Conservation (phyloP, 352 stramenopile genomes). For the Phytophthora macrochlamydospora region DNA sequence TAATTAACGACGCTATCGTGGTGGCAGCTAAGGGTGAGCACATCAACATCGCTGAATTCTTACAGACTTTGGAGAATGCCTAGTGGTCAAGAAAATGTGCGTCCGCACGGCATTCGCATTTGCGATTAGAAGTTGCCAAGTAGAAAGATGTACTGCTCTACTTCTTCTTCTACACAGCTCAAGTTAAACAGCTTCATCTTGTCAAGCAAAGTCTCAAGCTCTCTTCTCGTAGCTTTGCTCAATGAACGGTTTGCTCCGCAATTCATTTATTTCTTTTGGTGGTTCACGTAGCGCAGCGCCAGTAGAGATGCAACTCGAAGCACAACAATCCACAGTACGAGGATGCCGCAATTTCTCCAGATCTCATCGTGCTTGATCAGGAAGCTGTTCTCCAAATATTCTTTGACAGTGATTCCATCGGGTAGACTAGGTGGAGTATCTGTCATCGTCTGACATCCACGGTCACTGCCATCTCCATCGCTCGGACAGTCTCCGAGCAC, state of each 20-base stretch:
- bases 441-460: slow-evolving; percentile 32
- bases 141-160: too few relatives aligned
- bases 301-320: slow-evolving; percentile 28
- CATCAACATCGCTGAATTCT: too few relatives aligned
- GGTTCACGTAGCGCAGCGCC: slow-evolving; percentile 37
- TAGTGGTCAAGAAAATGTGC: too few relatives aligned
- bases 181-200: too few relatives aligned
- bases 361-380: slow-evolving; percentile 35
- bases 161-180: too few relatives aligned
- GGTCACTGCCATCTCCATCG: slow-evolving; percentile 10
- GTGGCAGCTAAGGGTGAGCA: too few relatives aligned
- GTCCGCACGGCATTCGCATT: too few relatives aligned
- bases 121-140: too few relatives aligned
- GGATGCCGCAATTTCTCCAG: slow-evolving; percentile 20
- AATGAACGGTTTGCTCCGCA: neutral
- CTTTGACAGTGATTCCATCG: slow-evolving; percentile 27
- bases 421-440: slow-evolving; percentile 22
- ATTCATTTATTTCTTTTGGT: slow-evolving; percentile 35
- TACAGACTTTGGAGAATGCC: too few relatives aligned
- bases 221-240: too few relatives aligned
- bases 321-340: slow-evolving; percentile 22
- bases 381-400: slow-evolving; percentile 36
- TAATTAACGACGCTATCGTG: too few relatives aligned
- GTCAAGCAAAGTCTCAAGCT: too few relatives aligned
- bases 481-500: slow-evolving; percentile 34